Base-by-base conservation (phyloP, 2,329 filamentous ascomycete genomes). In the Ophiosphaerella korrae region DNA sequence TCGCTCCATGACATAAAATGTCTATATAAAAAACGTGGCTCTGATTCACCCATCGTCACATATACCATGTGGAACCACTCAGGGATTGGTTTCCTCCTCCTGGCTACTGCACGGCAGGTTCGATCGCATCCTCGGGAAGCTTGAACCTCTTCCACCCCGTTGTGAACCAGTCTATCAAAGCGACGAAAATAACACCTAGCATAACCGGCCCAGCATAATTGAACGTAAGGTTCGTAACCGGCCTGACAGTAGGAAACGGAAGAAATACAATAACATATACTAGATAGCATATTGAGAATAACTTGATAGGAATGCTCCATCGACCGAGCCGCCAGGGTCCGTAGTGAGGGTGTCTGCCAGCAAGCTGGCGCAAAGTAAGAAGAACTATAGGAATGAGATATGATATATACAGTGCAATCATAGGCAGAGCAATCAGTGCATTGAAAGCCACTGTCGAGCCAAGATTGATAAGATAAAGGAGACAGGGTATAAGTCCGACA, bases 391-490 rank as follows among this genome's bases (percentile, higher is more conserved):
- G 64, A 12, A 67, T 50, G 7, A 56, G 44, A 45, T 68, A 67
- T 5, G 63, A 63, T n/a, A 62, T 50, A 48, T 62, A 60, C 16
- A 70, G 50, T 6, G 63, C 61, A 32, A 62, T 47, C 21, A 53
- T 50, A 2, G 53, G 49, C 2, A 69, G 58, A 1, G 71, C 70
- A 34, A 74, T 56, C 37, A 77, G 70, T 29, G 70, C 70, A 52
- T 72, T 73, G 62, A 76, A 74, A 9, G 74, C 74, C 2, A 64
- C 57, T 21, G 60, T 53, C 11, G 69, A 74, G 48, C 74, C 74
- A 48, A 76, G 67, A 51, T 77, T 75, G 66, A 77, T 76, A 41
- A 69, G 65, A n/a, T 66, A 64, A 13, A 77, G 64, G 38, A 74
- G 51, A 16, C 68, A 58, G 2, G 64, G 69, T 13, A 74, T 63